These are phyloP conservation scores for Orychophragmus violaceus DNA, from an alignment of 345 rosid species.

Conservation along the genomic window DNA sequence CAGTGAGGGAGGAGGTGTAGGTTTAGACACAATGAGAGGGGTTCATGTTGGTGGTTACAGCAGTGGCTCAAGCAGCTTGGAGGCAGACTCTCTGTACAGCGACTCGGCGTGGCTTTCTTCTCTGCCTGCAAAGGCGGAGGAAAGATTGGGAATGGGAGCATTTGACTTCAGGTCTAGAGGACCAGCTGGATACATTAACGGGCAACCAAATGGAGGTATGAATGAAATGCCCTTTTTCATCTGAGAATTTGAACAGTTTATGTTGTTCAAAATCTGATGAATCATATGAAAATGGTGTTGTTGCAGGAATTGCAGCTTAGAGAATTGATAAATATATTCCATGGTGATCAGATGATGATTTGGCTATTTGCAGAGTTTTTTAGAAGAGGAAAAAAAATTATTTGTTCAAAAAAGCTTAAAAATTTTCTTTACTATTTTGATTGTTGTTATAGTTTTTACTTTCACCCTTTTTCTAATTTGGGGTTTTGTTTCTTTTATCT, in stretches of 20 bases:
- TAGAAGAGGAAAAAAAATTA: conserved; percentile 26
- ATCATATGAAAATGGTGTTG: neutral
- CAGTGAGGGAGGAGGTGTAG: conserved; percentile 29
- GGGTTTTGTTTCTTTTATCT: conserved; percentile 19
- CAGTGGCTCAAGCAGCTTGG: conserved; percentile 26
- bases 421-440: conserved; percentile 21
- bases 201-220: conserved; percentile 34
- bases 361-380: conserved; percentile 26
- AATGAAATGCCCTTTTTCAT: neutral
- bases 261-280: conserved; percentile 1
- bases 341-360: conserved; percentile 23
- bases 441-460: conserved; percentile 28
- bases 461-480: conserved; percentile 32
- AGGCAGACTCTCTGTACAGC: conserved; percentile 27
- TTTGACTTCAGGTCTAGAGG: conserved; percentile 36
- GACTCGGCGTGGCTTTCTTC: conserved; percentile 33
- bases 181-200: conserved; percentile 29
- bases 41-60: conserved; percentile 23
- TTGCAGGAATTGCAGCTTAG: conserved; percentile 36
- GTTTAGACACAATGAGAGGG: conserved; percentile 30
- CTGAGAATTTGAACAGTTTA: neutral
- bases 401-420: neutral
- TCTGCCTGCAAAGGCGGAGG: conserved; percentile 24
- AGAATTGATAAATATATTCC: conserved; percentile 22
- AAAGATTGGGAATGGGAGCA: conserved; percentile 30